Evolutionary conservation across 75 land plant genomes (phyloP).

Genomic region (Picea glauca): DNA sequence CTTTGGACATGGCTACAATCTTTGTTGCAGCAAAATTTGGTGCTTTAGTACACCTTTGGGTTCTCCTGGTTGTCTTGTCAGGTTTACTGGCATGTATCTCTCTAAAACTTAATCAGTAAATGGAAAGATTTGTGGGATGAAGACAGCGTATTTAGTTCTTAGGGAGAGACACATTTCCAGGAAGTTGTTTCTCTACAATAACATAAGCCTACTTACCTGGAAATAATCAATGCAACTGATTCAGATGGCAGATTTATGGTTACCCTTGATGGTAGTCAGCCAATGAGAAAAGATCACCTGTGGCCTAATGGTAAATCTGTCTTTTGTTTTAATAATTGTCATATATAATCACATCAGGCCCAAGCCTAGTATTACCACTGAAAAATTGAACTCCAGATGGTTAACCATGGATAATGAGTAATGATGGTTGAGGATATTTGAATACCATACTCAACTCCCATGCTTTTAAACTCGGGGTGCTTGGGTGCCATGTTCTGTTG

Average conservation of each 20-base stretch:
- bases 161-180: background rate
- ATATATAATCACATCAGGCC: background rate
- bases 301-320: background rate
- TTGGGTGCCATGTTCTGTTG: background rate
- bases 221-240: background rate
- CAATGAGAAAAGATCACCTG: background rate
- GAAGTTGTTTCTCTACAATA: background rate
- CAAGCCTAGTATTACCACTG: background rate
- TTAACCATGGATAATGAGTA: background rate
- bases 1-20: background rate
- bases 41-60: background rate
- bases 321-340: background rate
- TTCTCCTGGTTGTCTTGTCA: background rate
- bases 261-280: background rate
- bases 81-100: background rate
- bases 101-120: background rate
- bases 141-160: background rate
- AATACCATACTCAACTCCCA: background rate
- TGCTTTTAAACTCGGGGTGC: background rate
- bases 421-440: background rate
- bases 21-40: background rate
- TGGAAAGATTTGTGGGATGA: background rate
- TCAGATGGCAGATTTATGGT: background rate
- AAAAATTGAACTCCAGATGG: background rate
- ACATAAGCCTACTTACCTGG: background rate